phyloP scores from a whole-genome alignment of 2,329 filamentous ascomycete species.

The Ceratocystis alfenasii region DNA sequence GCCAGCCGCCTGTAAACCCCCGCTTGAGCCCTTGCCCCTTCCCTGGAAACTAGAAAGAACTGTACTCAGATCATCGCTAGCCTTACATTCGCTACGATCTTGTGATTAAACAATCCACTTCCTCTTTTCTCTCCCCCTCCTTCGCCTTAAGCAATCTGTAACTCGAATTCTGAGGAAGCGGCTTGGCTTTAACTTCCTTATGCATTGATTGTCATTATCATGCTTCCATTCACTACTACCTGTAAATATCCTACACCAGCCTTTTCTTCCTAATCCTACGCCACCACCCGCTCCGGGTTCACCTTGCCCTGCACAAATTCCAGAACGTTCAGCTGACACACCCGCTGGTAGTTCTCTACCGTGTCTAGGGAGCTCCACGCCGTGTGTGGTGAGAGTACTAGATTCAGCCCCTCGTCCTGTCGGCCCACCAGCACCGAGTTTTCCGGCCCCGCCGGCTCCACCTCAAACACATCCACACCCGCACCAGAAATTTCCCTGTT shows the following conservation, averaged over 20 bases:
- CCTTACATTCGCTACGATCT: too few relatives aligned
- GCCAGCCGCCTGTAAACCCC: neutral
- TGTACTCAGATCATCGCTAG: too few relatives aligned
- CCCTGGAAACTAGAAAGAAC: too few relatives aligned
- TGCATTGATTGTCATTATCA: neutral
- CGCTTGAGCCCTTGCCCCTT: too few relatives aligned
- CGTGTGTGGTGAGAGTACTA: constrained; percentile 22
- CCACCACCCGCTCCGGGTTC: constrained; percentile 15
- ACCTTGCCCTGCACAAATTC: constrained; percentile 13
- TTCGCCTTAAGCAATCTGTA: too few relatives aligned
- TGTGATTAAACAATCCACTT: too few relatives aligned
- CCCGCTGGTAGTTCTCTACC: constrained; percentile 21
- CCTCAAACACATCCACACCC: constrained; percentile 68
- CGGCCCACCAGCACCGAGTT: constrained; percentile 5
- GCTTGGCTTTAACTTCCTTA: too few relatives aligned
- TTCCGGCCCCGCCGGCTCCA: constrained; percentile 48
- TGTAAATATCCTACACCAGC: neutral
- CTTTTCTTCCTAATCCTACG: neutral
- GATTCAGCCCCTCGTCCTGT: constrained; percentile 16
- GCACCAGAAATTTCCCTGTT: constrained; percentile 62
- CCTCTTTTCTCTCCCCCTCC: too few relatives aligned
- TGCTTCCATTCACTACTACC: neutral
- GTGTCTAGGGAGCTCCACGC: constrained; percentile 22
- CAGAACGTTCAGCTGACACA: constrained; percentile 19
- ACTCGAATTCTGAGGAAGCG: too few relatives aligned